Conservation (phyloP, 2,329 filamentous ascomycete genomes). For the Claviceps purpurea region DNA sequence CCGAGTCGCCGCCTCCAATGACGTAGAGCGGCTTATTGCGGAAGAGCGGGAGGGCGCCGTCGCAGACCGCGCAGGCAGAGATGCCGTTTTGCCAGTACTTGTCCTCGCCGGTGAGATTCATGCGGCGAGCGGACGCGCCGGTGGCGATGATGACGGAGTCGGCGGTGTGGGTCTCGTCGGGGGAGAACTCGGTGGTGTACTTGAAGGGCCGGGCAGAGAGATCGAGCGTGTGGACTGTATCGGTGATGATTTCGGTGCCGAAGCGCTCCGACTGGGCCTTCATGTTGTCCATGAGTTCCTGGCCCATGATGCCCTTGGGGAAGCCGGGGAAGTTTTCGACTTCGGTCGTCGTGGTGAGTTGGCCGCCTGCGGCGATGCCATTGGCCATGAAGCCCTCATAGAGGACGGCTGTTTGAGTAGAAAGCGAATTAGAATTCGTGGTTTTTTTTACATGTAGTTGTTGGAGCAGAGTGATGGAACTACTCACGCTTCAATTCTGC, state of each 20-base stretch:
- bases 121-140: slow-evolving; percentile 76
- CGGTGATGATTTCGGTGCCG: slow-evolving; percentile 83
- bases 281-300: slow-evolving; percentile 92
- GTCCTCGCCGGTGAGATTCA: slow-evolving; percentile 77
- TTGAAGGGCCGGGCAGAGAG: slow-evolving; percentile 76
- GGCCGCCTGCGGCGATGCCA: slow-evolving; percentile 87
- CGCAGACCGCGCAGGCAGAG: slow-evolving; percentile 92
- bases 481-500: slow-evolving; percentile 73
- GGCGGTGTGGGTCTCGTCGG: slow-evolving; percentile 72
- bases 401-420: slow-evolving; percentile 49
- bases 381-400: slow-evolving; percentile 98
- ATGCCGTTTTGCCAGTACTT: slow-evolving; percentile 97
- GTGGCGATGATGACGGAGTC: slow-evolving; percentile 91
- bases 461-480: no score
- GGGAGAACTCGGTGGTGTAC: slow-evolving; percentile 82
- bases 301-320: slow-evolving; percentile 74
- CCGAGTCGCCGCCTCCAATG: slow-evolving; percentile 92
- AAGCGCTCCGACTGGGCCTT: slow-evolving; percentile 80
- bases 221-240: slow-evolving; percentile 85
- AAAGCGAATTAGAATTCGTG: not conserved
- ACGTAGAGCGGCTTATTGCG: slow-evolving; percentile 90
- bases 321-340: slow-evolving; percentile 98
- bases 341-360: slow-evolving; percentile 96
- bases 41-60: slow-evolving; percentile 95
- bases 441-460: no score